A percentile compares a stretch with the other conserved stretches of the same genome.
Evolutionary conservation across 176 grass and related monocot species (phyloP).

Genomic region (Saccharum spontaneum): DNA sequence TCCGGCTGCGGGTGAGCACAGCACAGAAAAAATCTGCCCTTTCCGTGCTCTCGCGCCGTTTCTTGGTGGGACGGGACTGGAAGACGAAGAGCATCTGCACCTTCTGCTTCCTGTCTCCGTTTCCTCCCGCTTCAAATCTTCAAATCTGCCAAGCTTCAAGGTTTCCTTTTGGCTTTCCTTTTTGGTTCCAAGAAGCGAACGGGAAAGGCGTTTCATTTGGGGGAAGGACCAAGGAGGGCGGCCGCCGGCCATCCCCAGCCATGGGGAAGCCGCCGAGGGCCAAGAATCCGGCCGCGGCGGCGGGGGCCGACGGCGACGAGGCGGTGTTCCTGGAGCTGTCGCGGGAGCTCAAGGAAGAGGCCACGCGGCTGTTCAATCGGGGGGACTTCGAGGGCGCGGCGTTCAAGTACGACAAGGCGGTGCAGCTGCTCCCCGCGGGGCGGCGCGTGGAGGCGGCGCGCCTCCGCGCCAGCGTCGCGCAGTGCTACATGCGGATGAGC

Average conservation of each 20-base stretch:
- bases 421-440: conserved; percentile 48
- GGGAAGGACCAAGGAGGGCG: neutral
- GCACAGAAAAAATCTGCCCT: neutral
- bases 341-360: conserved; percentile 56
- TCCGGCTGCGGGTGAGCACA: neutral
- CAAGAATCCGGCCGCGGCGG: conserved; percentile 18
- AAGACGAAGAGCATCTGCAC: neutral
- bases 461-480: conserved; percentile 60
- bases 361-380: conserved; percentile 57
- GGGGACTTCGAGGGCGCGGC: conserved; percentile 59
- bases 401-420: conserved; percentile 66
- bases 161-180: neutral
- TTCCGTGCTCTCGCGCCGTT: neutral
- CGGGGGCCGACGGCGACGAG: conserved; percentile 42
- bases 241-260: neutral
- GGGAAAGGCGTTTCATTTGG: neutral
- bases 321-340: conserved; percentile 58
- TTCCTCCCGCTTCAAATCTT: neutral
- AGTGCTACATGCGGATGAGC: conserved; percentile 70
- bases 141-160: neutral
- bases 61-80: neutral
- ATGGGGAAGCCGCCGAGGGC: conserved; percentile 51
- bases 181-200: neutral
- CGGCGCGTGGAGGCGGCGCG: conserved; percentile 44
- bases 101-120: neutral